phyloP scores from a whole-genome alignment of 768 basidiomycete species.

The Pleurotus sapidus region DNA sequence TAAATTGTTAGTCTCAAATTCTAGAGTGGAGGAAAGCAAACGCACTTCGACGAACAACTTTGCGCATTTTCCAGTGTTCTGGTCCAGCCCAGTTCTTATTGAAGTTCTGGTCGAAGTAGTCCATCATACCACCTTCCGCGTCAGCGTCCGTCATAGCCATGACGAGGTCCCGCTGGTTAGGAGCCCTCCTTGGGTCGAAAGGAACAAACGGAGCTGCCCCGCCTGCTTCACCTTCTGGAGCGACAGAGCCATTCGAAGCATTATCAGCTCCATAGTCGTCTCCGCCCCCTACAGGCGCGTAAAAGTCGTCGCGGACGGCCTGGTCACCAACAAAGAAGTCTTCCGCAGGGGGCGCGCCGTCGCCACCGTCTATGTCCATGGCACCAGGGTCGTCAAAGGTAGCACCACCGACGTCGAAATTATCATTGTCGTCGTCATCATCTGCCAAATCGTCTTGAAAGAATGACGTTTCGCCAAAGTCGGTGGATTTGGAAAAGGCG shows the following conservation, averaged over 20 bases:
- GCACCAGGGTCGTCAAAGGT: constrained; percentile 21
- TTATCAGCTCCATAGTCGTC: constrained; percentile 26
- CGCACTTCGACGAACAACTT: constrained; percentile 72
- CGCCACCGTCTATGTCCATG: constrained; percentile 37
- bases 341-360: constrained; percentile 40
- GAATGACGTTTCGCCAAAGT: constrained; percentile 61
- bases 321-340: constrained; percentile 33
- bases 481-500: constrained; percentile 69
- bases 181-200: constrained; percentile 82
- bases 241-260: constrained; percentile 43
- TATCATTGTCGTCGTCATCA: constrained; percentile 42
- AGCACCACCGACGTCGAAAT: constrained; percentile 33
- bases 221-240: constrained; percentile 38
- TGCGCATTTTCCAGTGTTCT: constrained; percentile 95
- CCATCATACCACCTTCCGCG: constrained; percentile 58
- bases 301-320: constrained; percentile 41
- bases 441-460: constrained; percentile 51
- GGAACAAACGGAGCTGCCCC: constrained; percentile 47
- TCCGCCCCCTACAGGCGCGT: constrained; percentile 27
- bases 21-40: background rate
- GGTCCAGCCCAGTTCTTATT: constrained; percentile 98
- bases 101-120: constrained; percentile 87
- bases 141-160: constrained; percentile 78
- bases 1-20: constrained; percentile 8
- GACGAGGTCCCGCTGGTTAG: constrained; percentile 76